These are phyloP conservation scores for Passalora sequoiae DNA, from an alignment of 2,329 filamentous ascomycete genomes.

Conservation along the genomic window DNA sequence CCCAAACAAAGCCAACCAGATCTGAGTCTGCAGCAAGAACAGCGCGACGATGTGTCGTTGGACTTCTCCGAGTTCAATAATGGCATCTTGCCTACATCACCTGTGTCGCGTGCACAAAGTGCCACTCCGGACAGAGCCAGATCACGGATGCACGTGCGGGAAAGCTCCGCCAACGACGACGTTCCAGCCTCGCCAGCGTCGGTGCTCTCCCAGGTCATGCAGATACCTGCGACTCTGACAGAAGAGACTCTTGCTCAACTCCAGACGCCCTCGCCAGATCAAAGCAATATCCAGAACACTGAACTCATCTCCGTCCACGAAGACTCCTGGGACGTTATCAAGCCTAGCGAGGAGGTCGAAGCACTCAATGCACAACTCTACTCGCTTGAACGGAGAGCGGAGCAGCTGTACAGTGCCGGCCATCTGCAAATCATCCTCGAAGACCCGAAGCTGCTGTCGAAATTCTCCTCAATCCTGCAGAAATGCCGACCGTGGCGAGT, in stretches of 20 bases:
- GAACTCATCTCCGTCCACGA: slow-evolving; percentile 14
- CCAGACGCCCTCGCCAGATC: slow-evolving; percentile 18
- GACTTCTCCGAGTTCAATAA: slow-evolving; percentile 4
- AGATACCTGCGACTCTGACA: slow-evolving; percentile 4
- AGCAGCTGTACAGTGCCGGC: slow-evolving; percentile 18
- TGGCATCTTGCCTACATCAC: not conserved
- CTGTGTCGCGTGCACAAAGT: not conserved
- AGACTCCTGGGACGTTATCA: slow-evolving; percentile 19
- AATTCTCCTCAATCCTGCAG: slow-evolving; percentile 16
- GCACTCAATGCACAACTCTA: slow-evolving; percentile 7
- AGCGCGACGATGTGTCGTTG: slow-evolving; percentile 3
- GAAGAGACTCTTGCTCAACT: slow-evolving; percentile 14
- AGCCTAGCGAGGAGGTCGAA: slow-evolving; percentile 2
- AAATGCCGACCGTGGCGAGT: slow-evolving; percentile 18
- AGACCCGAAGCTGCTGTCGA: slow-evolving; percentile 12
- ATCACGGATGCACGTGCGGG: not conserved
- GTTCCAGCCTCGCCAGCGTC: not conserved
- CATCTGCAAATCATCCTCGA: slow-evolving; percentile 17
- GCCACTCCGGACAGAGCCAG: not conserved
- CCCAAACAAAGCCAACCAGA: too few species aligned
- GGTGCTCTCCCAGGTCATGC: not conserved
- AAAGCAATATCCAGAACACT: slow-evolving; percentile 14
- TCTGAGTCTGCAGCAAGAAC: slow-evolving; percentile 1
- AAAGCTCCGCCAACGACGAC: not conserved
- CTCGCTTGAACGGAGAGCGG: slow-evolving; percentile 17